Conservation (phyloP, 2,329 filamentous ascomycete species). For the Cyphellophora attinorum region DNA sequence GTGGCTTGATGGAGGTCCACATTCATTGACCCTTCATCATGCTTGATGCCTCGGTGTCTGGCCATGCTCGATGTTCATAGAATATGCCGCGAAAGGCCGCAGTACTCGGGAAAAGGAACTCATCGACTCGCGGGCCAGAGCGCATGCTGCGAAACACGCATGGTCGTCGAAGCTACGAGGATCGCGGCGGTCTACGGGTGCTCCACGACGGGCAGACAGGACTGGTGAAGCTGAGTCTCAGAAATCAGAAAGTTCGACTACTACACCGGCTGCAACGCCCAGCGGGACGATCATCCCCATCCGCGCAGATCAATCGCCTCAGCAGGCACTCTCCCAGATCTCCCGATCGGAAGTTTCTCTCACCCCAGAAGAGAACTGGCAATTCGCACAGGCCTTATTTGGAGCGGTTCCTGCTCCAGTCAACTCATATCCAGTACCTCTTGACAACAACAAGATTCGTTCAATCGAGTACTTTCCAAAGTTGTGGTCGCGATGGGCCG, state of each 20-base stretch:
- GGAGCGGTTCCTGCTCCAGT: background rate
- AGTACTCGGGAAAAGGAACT: constrained; percentile 2
- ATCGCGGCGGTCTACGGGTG: too few relatives aligned
- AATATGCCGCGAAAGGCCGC: constrained; percentile 2
- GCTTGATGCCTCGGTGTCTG: constrained; percentile 1
- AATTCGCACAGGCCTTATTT: constrained; percentile 1
- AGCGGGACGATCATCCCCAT: too few relatives aligned
- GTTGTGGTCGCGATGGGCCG: constrained; percentile 4
- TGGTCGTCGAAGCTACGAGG: too few relatives aligned
- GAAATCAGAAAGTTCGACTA: too few relatives aligned
- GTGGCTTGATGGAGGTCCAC: too few relatives aligned
- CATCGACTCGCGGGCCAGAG: background rate
- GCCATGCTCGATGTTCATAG: constrained; percentile 2
- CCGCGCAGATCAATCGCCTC: too few relatives aligned
- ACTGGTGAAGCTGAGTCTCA: too few relatives aligned
- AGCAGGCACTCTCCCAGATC: too few relatives aligned
- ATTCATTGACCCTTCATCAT: too few relatives aligned
- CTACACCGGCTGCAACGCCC: too few relatives aligned
- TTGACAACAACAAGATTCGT: constrained; percentile 1
- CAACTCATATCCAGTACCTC: constrained; percentile 1
- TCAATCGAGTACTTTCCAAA: constrained; percentile 3
- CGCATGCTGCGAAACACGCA: constrained; percentile 2
- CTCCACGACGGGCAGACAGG: too few relatives aligned
- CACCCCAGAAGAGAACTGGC: background rate
- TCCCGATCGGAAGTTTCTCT: background rate